Evolutionary conservation across 176 grass and related monocot species (phyloP), one percentile per base, ranked within the genome.

Genomic region (Aegilops longissima): DNA sequence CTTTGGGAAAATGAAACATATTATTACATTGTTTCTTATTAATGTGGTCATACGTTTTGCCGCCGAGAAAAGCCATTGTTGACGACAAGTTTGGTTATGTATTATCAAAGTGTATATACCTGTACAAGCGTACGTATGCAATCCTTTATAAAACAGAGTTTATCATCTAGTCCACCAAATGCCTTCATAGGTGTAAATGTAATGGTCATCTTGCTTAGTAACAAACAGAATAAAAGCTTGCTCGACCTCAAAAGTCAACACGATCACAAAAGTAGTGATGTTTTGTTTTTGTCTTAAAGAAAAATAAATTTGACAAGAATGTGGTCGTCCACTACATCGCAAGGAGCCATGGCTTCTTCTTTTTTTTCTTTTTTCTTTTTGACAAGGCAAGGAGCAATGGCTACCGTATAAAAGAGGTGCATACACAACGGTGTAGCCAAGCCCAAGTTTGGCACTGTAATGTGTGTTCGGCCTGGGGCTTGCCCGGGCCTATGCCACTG

Each of bases 311-410:
- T 45, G 29, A 73, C 56, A 33, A 61, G 74, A 80, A 24, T 21
- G 8, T 62, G 8, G 4, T 24, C 56, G 78, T 83, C 80, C 80
- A 83, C 84, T 87, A 87, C 58, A 59, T 20, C 8, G 38, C 38
- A 39, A 39, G 38, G 38, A 74, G 83, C 80, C 87, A 83, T 80
- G 65, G 33, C 59, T 54, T 35, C 34, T 35, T 35, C 4, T 35
- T 35, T 35, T 35, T 35, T 35, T 35, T 0, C 5, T 35, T 35
- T 35, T 35, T 35, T 27, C 27, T 27, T 27, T 27, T 27, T 27
- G 34, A 35, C 34, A 35, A 35, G 34, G 38, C 38, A 39, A 39
- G 38, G 38, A 74, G 83, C 80, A 90, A 83, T 80, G 65, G 33
- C 59, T 54, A 9, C 52, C 30, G 69, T 45, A 66, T 8, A 78